Percentiles rank a stretch among this genome's conserved stretches.
phyloP scores from a whole-genome alignment of 164 flowering plant species.

The Euptelea pleiosperma region DNA sequence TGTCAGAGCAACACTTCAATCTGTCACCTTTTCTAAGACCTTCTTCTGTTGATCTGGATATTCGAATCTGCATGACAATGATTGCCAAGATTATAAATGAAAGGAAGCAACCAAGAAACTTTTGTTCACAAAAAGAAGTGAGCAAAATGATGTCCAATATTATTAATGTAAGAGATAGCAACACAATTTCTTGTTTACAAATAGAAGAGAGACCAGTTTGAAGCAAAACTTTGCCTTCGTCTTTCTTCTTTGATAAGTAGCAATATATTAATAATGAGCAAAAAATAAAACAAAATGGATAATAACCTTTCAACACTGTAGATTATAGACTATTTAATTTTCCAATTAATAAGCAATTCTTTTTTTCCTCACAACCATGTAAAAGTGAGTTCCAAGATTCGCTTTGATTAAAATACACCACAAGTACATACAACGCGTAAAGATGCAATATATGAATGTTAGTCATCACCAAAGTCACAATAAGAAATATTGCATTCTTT shows the following conservation, averaged over 20 bases:
- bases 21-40: constrained; percentile 25
- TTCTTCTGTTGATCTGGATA: constrained; percentile 24
- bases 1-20: constrained; percentile 10
- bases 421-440: not conserved
- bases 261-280: too few species aligned
- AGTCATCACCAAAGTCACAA: too few species aligned
- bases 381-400: not conserved
- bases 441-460: not conserved
- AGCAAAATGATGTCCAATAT: not conserved
- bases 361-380: not conserved
- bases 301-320: not conserved
- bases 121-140: not conserved
- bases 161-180: not conserved
- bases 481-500: too few species aligned
- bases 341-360: not conserved
- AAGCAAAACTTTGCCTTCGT: too few species aligned
- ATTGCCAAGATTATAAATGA: constrained; percentile 2
- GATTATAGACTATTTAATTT: not conserved
- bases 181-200: constrained; percentile 3
- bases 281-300: too few species aligned
- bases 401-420: not conserved
- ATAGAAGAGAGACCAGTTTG: not conserved
- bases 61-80: constrained; percentile 34
- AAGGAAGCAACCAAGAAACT: not conserved
- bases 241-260: too few species aligned